Evolutionary conservation across 23 red algal species (phyloP).

Genomic region (Cyanidioschyzon merolae): DNA sequence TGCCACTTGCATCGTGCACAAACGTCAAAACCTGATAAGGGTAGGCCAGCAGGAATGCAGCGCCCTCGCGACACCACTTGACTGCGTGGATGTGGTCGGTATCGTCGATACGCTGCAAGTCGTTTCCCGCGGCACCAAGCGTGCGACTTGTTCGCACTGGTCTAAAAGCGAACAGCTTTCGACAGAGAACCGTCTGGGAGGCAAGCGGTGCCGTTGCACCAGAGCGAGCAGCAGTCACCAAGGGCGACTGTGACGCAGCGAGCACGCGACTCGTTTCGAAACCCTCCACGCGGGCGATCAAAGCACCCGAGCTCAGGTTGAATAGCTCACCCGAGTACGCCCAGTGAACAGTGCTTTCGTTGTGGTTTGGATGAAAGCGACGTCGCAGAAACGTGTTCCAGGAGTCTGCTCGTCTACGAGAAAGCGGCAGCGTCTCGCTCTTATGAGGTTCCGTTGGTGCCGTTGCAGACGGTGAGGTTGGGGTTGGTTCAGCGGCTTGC

Average conservation of each 20-base stretch:
- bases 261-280: not conserved
- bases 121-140: not conserved
- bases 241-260: not conserved
- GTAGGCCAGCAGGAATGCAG: not conserved
- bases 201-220: not conserved
- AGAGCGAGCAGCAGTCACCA: not conserved
- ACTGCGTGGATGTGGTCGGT: not conserved
- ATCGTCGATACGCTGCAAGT: not conserved
- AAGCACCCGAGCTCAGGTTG: not conserved
- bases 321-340: not conserved
- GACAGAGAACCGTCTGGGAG: not conserved
- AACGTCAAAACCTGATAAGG: not conserved
- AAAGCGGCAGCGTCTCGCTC: too few species aligned
- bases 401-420: too few species aligned
- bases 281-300: conserved; percentile 5
- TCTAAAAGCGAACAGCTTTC: not conserved
- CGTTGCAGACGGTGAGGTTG: too few species aligned
- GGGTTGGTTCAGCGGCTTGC: too few species aligned
- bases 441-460: too few species aligned
- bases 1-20: not conserved
- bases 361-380: not conserved
- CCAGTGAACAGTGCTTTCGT: not conserved
- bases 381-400: not conserved
- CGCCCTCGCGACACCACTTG: not conserved
- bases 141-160: not conserved